A percentile compares a stretch with the other conserved stretches of the same genome.
Conservation (phyloP, 2,329 filamentous ascomycete species). For the Beauveria varroae region DNA sequence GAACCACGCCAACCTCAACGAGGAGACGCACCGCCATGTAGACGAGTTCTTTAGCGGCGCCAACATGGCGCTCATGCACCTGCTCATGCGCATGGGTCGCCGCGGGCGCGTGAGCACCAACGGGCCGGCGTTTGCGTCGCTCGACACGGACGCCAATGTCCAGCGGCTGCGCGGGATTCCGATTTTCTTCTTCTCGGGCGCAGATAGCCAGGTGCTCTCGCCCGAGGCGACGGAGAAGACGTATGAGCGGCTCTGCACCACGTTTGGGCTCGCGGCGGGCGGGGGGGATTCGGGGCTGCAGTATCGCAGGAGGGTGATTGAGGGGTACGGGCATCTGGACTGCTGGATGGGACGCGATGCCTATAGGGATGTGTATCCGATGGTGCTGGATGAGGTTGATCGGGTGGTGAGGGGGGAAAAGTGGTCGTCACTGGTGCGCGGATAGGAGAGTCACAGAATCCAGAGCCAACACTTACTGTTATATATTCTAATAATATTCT, state of each 20-base stretch:
- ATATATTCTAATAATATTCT: no score
- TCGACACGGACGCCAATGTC: slow-evolving; percentile 45
- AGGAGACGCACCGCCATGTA: slow-evolving; percentile 55
- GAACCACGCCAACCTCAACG: slow-evolving; percentile 59
- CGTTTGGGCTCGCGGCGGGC: slow-evolving; percentile 35
- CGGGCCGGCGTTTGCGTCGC: slow-evolving; percentile 35
- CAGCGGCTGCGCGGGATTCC: slow-evolving; percentile 43
- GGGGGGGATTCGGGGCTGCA: slow-evolving; percentile 24
- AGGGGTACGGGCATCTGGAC: slow-evolving; percentile 54
- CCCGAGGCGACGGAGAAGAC: slow-evolving; percentile 45
- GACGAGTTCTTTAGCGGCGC: slow-evolving; percentile 56
- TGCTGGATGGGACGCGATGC: slow-evolving; percentile 55
- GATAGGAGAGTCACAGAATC: no score
- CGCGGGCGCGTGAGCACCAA: slow-evolving; percentile 46
- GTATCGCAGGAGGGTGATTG: slow-evolving; percentile 46
- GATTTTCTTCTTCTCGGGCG: slow-evolving; percentile 47
- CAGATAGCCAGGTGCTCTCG: slow-evolving; percentile 49
- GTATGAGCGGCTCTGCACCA: slow-evolving; percentile 44
- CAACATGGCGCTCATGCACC: slow-evolving; percentile 48
- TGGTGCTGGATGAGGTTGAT: slow-evolving; percentile 47
- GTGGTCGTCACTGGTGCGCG: not conserved
- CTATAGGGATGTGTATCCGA: slow-evolving; percentile 52
- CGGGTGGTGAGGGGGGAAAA: slow-evolving; percentile 28
- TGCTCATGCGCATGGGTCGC: slow-evolving; percentile 50
- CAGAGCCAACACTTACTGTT: no score